Conservation (phyloP, 176 grass and related monocot species). For the Triticum urartu region DNA sequence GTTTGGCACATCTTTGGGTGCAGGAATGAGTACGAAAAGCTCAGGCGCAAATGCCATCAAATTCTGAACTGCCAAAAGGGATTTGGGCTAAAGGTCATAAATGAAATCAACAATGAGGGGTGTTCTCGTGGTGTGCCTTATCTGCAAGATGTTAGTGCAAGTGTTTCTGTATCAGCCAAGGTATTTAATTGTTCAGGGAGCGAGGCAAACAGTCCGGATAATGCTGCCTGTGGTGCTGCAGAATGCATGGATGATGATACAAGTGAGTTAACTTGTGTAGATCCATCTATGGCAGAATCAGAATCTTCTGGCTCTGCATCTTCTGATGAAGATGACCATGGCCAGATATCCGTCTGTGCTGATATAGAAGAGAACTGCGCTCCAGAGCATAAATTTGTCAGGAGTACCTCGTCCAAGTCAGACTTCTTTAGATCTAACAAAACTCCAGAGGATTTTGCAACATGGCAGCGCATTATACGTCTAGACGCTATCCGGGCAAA, state of each 20-base stretch:
- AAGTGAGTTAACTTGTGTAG: slow-evolving; percentile 39
- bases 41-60: slow-evolving; percentile 60
- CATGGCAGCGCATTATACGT: slow-evolving; percentile 94
- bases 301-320: slow-evolving; percentile 73
- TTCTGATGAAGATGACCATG: slow-evolving; percentile 65
- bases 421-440: slow-evolving; percentile 40
- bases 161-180: slow-evolving; percentile 35
- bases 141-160: slow-evolving; percentile 44
- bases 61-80: slow-evolving; percentile 47
- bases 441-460: slow-evolving; percentile 64
- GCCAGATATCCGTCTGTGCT: slow-evolving; percentile 26
- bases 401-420: slow-evolving; percentile 46
- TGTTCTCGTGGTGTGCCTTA: slow-evolving; percentile 38
- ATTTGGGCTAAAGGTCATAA: slow-evolving; percentile 61
- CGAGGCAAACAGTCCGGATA: slow-evolving; percentile 19
- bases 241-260: slow-evolving; percentile 51
- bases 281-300: slow-evolving; percentile 49
- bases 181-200: slow-evolving; percentile 41
- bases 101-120: slow-evolving; percentile 42
- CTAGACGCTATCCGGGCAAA: slow-evolving; percentile 81
- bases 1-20: slow-evolving; percentile 16
- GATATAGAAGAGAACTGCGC: slow-evolving; percentile 40
- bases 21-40: slow-evolving; percentile 94
- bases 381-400: slow-evolving; percentile 43
- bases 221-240: slow-evolving; percentile 2